Conservation (phyloP, 1,139 yeast genomes). For the Blastobotrys proliferans region DNA sequence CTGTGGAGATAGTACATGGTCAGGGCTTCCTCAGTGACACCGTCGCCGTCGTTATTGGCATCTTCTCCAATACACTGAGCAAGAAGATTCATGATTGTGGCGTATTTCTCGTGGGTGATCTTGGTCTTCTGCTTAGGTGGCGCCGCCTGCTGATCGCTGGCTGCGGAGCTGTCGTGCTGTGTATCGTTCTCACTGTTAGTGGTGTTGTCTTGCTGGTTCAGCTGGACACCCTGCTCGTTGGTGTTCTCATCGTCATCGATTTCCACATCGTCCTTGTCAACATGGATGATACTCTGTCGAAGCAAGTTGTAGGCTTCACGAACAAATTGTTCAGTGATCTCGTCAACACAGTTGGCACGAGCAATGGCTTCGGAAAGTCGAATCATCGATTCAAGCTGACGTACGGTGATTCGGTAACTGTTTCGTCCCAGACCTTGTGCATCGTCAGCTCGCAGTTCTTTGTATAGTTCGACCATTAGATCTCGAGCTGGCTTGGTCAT, state of each 20-base stretch:
- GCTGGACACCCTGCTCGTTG: conserved; percentile 1
- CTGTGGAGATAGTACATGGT: conserved; percentile 78
- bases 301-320: conserved; percentile 90
- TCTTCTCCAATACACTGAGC: conserved; percentile 62
- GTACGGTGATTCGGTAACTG: conserved; percentile 90
- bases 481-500: conserved; percentile 81
- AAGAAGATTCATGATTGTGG: conserved; percentile 74
- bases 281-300: conserved; percentile 88
- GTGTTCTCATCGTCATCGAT: conserved; percentile 55
- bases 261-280: conserved; percentile 90
- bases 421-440: conserved; percentile 84
- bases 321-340: conserved; percentile 80
- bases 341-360: conserved; percentile 91
- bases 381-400: conserved; percentile 91
- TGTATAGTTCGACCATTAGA: conserved; percentile 72
- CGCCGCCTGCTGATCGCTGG: not conserved
- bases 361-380: conserved; percentile 96
- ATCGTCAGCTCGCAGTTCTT: conserved; percentile 84
- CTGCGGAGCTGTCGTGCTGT: not conserved
- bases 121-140: conserved; percentile 40
- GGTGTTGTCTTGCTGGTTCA: conserved; percentile 15
- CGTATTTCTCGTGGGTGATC: conserved; percentile 82
- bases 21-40: conserved; percentile 65
- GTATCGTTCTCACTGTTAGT: conserved; percentile 15
- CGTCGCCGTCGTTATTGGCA: conserved; percentile 48